phyloP scores from a whole-genome alignment of 257 asterid genomes.

The Galeopsis tetrahit region DNA sequence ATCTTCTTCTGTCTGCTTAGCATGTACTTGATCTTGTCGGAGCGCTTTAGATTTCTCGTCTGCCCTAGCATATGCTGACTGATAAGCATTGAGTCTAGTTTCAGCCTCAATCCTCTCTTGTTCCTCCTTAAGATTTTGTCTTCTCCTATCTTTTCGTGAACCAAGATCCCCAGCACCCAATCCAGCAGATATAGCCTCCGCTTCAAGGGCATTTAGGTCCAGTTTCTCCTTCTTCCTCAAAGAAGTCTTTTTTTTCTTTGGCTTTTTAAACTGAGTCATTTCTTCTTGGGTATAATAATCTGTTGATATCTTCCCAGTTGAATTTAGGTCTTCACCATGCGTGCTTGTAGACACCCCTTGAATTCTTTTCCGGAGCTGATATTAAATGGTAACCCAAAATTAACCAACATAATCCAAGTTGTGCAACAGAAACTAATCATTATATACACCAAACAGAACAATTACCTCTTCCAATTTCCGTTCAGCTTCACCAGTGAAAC shows the following conservation, averaged over 20 bases:
- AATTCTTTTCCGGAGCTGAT: constrained; percentile 88
- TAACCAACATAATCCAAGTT: constrained; percentile 29
- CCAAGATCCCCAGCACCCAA: constrained; percentile 90
- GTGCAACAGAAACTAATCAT: constrained; percentile 13
- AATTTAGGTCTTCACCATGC: constrained; percentile 63
- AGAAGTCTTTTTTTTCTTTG: constrained; percentile 94
- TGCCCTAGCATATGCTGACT: constrained; percentile 81
- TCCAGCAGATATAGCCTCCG: constrained; percentile 91
- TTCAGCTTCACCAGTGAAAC: constrained; percentile 83
- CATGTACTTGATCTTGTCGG: constrained; percentile 50
- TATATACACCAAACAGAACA: constrained; percentile 27
- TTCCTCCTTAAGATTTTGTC: constrained; percentile 77
- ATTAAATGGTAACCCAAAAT: constrained; percentile 25
- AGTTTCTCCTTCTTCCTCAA: constrained; percentile 90
- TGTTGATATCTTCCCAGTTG: constrained; percentile 58
- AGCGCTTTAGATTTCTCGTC: constrained; percentile 94
- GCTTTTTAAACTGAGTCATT: constrained; percentile 84
- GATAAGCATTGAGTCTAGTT: constrained; percentile 75
- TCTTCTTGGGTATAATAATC: constrained; percentile 93
- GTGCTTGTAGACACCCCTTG: constrained; percentile 65
- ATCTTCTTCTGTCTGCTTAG: constrained; percentile 58
- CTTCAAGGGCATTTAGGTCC: constrained; percentile 85
- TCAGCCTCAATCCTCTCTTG: constrained; percentile 78
- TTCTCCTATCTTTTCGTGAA: constrained; percentile 69
- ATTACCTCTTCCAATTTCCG: constrained; percentile 90